These are phyloP conservation scores for Toxicodendron radicans DNA, from an alignment of 345 rosid genomes.

Conservation along the genomic window DNA sequence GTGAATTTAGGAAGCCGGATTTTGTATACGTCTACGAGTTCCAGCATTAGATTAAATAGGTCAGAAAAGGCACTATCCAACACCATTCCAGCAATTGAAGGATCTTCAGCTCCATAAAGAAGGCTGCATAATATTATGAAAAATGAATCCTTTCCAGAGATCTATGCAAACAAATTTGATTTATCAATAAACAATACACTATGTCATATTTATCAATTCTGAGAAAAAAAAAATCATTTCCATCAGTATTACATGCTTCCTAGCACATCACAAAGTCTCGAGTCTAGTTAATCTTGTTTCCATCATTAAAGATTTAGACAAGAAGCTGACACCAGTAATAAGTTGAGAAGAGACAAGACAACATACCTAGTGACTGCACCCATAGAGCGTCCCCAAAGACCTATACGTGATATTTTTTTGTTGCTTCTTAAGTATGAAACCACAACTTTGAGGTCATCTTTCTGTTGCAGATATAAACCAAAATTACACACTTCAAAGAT, in stretches of 20 bases:
- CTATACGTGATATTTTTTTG: conserved; percentile 71
- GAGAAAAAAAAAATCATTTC: background rate
- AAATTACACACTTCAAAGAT: conserved; percentile 11
- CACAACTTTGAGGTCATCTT: conserved; percentile 88
- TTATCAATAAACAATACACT: conserved; percentile 6
- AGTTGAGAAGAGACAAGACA: conserved; percentile 20
- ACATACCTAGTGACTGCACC: conserved; percentile 96
- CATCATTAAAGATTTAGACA: background rate
- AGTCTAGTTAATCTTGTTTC: too few species aligned
- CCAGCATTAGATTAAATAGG: conserved; percentile 97
- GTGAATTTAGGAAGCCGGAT: conserved; percentile 95
- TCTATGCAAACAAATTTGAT: background rate
- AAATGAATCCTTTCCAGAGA: conserved; percentile 3
- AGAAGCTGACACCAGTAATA: conserved; percentile 6
- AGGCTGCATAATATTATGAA: conserved; percentile 58
- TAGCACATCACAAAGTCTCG: background rate
- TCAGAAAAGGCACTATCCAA: conserved; percentile 96
- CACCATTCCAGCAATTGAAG: conserved; percentile 97
- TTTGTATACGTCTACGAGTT: conserved; percentile 90
- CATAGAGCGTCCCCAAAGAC: conserved; percentile 99
- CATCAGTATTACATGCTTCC: background rate
- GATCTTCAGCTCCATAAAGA: conserved; percentile 95
- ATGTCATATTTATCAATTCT: background rate
- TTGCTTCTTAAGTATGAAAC: conserved; percentile 77
- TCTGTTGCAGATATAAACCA: conserved; percentile 42